Conservation (phyloP, 768 basidiomycete species). For the Suillus fuscotomentosus region DNA sequence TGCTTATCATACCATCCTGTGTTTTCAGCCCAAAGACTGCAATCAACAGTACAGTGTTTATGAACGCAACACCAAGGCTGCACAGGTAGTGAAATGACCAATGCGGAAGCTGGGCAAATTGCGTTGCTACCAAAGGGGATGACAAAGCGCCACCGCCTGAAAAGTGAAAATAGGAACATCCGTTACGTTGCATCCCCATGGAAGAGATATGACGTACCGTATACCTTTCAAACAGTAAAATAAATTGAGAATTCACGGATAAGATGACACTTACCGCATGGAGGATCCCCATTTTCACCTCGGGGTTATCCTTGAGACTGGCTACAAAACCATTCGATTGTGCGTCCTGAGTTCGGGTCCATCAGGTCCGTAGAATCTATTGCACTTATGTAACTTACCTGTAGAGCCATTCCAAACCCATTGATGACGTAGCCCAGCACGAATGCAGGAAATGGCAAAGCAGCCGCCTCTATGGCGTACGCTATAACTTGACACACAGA, state of each 20-base stretch:
- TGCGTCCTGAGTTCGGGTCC: slow-evolving; percentile 33
- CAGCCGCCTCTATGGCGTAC: slow-evolving; percentile 36
- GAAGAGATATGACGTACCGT: neutral
- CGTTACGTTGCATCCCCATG: neutral
- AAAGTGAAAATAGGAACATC: neutral
- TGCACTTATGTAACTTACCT: slow-evolving; percentile 35
- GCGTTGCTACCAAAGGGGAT: slow-evolving; percentile 53
- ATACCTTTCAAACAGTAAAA: neutral
- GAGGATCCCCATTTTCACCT: slow-evolving; percentile 39
- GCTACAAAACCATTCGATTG: slow-evolving; percentile 48
- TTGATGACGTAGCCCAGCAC: slow-evolving; percentile 40
- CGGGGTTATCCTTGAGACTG: slow-evolving; percentile 36
- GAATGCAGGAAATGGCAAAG: slow-evolving; percentile 45
- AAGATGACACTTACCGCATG: slow-evolving; percentile 35
- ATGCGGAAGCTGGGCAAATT: slow-evolving; percentile 37
- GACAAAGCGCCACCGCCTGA: slow-evolving; percentile 47
- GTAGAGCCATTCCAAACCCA: slow-evolving; percentile 45
- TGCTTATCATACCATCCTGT: slow-evolving; percentile 54
- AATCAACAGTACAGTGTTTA: slow-evolving; percentile 50
- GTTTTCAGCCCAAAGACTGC: slow-evolving; percentile 61
- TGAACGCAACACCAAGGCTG: slow-evolving; percentile 63
- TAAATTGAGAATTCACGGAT: neutral
- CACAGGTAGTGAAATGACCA: slow-evolving; percentile 45
- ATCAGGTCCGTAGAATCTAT: neutral
- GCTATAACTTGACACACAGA: slow-evolving; percentile 29